phyloP scores from a whole-genome alignment of 306 rosid species.

The Malus domestica region DNA sequence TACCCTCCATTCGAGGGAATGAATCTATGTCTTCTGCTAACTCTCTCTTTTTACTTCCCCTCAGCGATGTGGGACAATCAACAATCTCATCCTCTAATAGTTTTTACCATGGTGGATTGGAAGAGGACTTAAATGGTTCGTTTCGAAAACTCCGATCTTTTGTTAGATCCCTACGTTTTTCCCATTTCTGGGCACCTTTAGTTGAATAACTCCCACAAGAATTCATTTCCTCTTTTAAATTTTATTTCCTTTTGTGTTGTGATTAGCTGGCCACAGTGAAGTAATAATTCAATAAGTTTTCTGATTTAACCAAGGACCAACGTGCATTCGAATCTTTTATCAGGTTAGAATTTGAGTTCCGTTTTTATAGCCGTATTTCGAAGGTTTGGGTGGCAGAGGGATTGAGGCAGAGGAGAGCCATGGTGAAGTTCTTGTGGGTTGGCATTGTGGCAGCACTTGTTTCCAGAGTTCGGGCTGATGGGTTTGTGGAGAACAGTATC shows the following conservation, averaged over 20 bases:
- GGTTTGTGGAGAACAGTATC: constrained; percentile 23
- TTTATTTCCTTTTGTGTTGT: background rate
- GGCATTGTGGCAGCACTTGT: constrained; percentile 28
- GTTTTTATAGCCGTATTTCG: background rate
- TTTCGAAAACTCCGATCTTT: background rate
- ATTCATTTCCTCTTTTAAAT: background rate
- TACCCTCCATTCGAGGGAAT: constrained; percentile 1
- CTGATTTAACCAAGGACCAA: background rate
- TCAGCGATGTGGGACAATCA: too few relatives aligned
- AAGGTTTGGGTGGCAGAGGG: constrained; percentile 13
- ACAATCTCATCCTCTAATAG: background rate
- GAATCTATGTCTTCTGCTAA: constrained; percentile 7
- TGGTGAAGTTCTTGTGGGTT: constrained; percentile 41
- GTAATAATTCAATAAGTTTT: background rate
- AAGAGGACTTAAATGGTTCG: background rate
- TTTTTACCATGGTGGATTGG: too few relatives aligned
- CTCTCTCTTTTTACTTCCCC: too few relatives aligned
- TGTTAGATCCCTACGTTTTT: background rate
- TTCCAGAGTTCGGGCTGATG: constrained; percentile 46
- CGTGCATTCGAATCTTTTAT: background rate
- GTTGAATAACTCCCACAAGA: background rate
- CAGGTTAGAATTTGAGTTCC: background rate
- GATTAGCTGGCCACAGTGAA: background rate
- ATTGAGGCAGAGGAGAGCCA: constrained; percentile 18
- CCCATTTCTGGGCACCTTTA: background rate